Conservation (phyloP, 2,329 filamentous ascomycete genomes). For the Eurotiales sp. region DNA sequence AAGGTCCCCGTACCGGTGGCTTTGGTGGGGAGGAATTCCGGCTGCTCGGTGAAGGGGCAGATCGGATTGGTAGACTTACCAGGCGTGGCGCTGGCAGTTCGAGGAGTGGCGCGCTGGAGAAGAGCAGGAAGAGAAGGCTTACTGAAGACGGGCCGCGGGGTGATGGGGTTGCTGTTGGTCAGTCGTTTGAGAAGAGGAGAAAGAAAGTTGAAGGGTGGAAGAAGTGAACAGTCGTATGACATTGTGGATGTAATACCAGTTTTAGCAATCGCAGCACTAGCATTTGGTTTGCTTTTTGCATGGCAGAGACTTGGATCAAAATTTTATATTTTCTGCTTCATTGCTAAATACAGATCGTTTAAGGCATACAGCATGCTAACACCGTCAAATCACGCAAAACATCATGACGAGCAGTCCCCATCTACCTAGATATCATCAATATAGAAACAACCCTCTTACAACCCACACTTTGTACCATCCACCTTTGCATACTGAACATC, state of each 20-base stretch:
- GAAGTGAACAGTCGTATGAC: constrained; percentile 11
- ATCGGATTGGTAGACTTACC: constrained; percentile 81
- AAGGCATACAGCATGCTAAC: too few species aligned
- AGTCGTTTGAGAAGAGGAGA: constrained; percentile 47
- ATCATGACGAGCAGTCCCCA: too few species aligned
- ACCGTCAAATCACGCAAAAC: too few species aligned
- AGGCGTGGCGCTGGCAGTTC: constrained; percentile 57
- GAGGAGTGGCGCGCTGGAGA: constrained; percentile 62
- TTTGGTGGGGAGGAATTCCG: constrained; percentile 96
- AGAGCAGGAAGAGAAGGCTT: constrained; percentile 75
- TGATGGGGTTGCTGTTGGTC: constrained; percentile 64
- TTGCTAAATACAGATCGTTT: too few species aligned
- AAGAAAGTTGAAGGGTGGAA: constrained; percentile 41
- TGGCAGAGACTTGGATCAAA: too few species aligned
- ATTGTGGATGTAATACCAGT: background rate
- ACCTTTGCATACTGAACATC: constrained; percentile 10
- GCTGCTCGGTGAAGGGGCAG: constrained; percentile 75
- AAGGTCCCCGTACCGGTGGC: constrained; percentile 55
- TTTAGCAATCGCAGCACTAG: too few species aligned
- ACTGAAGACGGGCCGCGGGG: constrained; percentile 68
- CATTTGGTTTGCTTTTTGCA: too few species aligned
- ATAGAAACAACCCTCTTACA: background rate
- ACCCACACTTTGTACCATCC: constrained; percentile 8
- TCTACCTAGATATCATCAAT: background rate
- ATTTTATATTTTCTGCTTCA: too few species aligned